Conservation (phyloP, 129 eudicot species). For the Rutidosis leptorrhynchoides region DNA sequence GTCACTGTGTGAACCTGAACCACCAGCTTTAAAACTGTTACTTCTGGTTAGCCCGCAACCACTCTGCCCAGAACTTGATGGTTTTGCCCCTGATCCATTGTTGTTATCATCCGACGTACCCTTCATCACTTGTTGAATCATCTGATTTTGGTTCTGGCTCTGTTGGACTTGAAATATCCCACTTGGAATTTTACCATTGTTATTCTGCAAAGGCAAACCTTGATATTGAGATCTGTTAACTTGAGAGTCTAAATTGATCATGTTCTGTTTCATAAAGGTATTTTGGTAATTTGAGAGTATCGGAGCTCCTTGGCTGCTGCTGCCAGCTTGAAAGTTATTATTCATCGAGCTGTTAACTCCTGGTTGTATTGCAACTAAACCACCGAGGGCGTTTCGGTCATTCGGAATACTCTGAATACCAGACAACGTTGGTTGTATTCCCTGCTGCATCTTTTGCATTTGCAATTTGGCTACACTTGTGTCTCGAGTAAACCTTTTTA, state of each 20-base stretch:
- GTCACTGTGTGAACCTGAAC: constrained; percentile 39
- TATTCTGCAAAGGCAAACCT: constrained; percentile 39
- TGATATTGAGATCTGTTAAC: constrained; percentile 37
- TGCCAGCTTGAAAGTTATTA: neutral
- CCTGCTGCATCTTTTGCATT: constrained; percentile 64
- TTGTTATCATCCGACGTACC: constrained; percentile 41
- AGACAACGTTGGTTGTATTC: constrained; percentile 42
- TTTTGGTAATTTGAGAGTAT: constrained; percentile 8
- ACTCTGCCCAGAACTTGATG: constrained; percentile 19
- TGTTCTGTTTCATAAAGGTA: constrained; percentile 42
- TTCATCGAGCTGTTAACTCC: constrained; percentile 4
- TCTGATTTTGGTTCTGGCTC: constrained; percentile 21
- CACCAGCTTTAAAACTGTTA: constrained; percentile 45
- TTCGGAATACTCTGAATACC: constrained; percentile 29
- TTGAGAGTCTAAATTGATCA: constrained; percentile 48
- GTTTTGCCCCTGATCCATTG: constrained; percentile 33
- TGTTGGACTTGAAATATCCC: constrained; percentile 38
- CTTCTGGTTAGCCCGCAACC: constrained; percentile 45
- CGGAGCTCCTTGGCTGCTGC: constrained; percentile 1
- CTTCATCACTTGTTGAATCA: constrained; percentile 47
- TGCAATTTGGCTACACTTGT: constrained; percentile 38
- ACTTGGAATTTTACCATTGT: constrained; percentile 17
- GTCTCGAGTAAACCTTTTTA: constrained; percentile 53
- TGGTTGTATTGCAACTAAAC: constrained; percentile 3
- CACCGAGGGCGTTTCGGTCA: constrained; percentile 49